phyloP scores from a whole-genome alignment of 306 rosid species.

The Malus sylvestris region DNA sequence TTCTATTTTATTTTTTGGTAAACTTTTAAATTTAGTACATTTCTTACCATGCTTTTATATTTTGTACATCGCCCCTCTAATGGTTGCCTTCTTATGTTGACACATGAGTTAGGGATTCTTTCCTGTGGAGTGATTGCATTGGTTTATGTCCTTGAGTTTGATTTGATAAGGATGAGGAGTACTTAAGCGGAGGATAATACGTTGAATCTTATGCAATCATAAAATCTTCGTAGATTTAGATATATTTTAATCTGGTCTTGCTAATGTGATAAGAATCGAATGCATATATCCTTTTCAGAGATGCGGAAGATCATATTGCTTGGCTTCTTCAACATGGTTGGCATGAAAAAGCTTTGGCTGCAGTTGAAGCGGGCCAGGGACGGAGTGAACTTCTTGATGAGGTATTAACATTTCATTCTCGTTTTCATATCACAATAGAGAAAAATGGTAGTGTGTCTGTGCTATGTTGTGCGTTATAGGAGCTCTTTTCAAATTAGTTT shows the following conservation, averaged over 20 bases:
- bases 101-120: background rate
- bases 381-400: constrained; percentile 91
- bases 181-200: background rate
- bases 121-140: background rate
- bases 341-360: constrained; percentile 97
- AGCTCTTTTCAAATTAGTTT: background rate
- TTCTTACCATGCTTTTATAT: background rate
- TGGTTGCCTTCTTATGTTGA: background rate
- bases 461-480: background rate
- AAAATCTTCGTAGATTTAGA: background rate
- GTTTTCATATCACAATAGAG: background rate
- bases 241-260: background rate
- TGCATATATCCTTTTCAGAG: constrained; percentile 50
- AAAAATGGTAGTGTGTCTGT: background rate
- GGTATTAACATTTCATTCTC: constrained; percentile 31
- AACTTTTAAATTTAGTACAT: background rate
- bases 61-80: background rate
- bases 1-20: too few species aligned
- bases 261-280: constrained; percentile 3
- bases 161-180: background rate
- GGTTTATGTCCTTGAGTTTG: background rate
- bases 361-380: constrained; percentile 95
- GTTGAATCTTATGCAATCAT: background rate
- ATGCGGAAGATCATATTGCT: constrained; percentile 95
- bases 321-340: constrained; percentile 98